Conservation (phyloP, 139 green algal genomes). For the Chlorella sp. region DNA sequence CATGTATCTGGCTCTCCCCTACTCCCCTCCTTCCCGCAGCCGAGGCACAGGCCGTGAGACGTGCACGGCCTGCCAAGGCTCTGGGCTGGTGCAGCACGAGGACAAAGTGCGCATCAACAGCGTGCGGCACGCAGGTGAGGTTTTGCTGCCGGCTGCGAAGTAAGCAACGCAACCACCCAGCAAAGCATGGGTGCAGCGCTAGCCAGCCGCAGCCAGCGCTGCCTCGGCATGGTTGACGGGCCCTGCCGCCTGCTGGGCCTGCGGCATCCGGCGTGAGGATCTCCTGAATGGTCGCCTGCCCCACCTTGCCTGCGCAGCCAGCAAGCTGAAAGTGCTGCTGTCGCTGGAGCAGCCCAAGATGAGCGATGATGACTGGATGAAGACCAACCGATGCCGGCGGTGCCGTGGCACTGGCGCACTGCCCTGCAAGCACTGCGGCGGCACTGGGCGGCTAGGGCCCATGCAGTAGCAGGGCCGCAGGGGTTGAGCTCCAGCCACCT, state of each 20-base stretch:
- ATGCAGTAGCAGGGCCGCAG: background rate
- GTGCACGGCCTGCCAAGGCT: slow-evolving; percentile 31
- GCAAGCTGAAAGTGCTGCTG: slow-evolving; percentile 25
- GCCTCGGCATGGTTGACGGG: too few species aligned
- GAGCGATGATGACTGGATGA: slow-evolving; percentile 31
- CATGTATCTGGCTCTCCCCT: too few species aligned
- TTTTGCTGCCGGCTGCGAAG: background rate
- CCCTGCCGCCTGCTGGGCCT: background rate
- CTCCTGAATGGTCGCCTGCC: too few species aligned
- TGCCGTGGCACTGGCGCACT: slow-evolving; percentile 23
- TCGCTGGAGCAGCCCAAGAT: slow-evolving; percentile 9
- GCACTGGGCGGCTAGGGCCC: slow-evolving; percentile 12
- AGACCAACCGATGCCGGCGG: slow-evolving; percentile 34
- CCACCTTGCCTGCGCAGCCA: background rate
- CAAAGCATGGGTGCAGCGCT: too few species aligned
- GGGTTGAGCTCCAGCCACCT: background rate
- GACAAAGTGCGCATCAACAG: slow-evolving; percentile 37
- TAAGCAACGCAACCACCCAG: too few species aligned
- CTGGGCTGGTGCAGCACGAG: slow-evolving; percentile 16
- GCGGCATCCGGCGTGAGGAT: background rate
- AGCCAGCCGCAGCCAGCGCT: background rate
- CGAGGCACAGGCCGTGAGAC: slow-evolving; percentile 16
- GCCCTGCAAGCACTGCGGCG: slow-evolving; percentile 22
- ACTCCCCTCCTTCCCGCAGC: too few species aligned
- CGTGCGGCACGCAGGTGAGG: slow-evolving; percentile 19